Percentiles rank a stretch among this genome's conserved stretches.
These are phyloP conservation scores for Adansonia digitata DNA, from an alignment of 345 rosid genomes.

Conservation along the genomic window DNA sequence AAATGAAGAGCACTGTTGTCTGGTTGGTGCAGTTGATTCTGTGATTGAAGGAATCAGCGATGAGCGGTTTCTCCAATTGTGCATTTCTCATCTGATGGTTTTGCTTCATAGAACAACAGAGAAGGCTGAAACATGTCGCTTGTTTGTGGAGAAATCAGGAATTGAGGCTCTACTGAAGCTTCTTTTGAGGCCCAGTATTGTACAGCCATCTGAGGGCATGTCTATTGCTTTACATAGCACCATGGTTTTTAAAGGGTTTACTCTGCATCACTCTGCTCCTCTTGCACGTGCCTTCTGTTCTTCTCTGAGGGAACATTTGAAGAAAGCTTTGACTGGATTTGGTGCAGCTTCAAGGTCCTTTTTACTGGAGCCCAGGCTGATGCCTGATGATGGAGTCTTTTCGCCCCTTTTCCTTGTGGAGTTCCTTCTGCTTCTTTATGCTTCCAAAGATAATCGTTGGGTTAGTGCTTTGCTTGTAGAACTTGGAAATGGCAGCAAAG, in stretches of 20 bases:
- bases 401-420: constrained; percentile 84
- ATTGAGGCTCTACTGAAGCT: constrained; percentile 86
- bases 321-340: constrained; percentile 61
- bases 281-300: constrained; percentile 85
- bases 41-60: constrained; percentile 50
- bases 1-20: constrained; percentile 37
- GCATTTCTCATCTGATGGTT: constrained; percentile 91
- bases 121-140: constrained; percentile 83
- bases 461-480: constrained; percentile 82
- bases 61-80: constrained; percentile 79
- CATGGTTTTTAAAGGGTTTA: constrained; percentile 94
- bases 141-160: constrained; percentile 94
- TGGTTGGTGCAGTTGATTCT: constrained; percentile 43
- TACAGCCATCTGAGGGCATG: constrained; percentile 93
- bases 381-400: constrained; percentile 57
- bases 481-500: constrained; percentile 75
- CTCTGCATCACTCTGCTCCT: constrained; percentile 87
- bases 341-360: constrained; percentile 48
- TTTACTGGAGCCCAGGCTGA: constrained; percentile 60
- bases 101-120: constrained; percentile 83
- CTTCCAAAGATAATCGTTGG: constrained; percentile 93
- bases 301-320: constrained; percentile 72
- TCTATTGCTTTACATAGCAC: constrained; percentile 94
- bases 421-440: constrained; percentile 89
- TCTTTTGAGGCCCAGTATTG: constrained; percentile 75